Evolutionary conservation across 345 rosid species (phyloP).

Genomic region (Laguncularia racemosa): DNA sequence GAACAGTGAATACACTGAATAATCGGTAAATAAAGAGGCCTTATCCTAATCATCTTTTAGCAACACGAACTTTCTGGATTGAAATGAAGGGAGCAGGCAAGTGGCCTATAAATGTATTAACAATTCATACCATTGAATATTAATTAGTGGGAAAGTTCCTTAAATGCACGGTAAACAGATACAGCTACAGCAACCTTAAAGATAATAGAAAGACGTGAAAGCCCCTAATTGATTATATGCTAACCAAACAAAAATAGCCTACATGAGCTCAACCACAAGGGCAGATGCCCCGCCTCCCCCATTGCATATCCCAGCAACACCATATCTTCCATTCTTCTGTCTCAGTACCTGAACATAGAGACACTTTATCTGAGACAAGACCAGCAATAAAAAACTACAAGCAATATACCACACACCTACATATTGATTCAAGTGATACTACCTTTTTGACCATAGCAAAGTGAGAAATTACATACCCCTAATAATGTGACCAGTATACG

Average conservation of each 20-base stretch:
- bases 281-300: conserved; percentile 99
- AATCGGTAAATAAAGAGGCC: too few relatives aligned
- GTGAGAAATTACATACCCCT: conserved; percentile 49
- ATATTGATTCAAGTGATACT: neutral
- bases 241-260: conserved; percentile 30
- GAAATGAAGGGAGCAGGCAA: too few relatives aligned
- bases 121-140: too few relatives aligned
- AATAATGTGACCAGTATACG: conserved; percentile 80
- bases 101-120: too few relatives aligned
- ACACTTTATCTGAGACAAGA: neutral
- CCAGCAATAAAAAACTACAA: neutral
- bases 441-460: neutral
- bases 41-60: too few relatives aligned
- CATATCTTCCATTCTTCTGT: conserved; percentile 67
- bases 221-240: conserved; percentile 1
- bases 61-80: too few relatives aligned
- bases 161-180: too few relatives aligned
- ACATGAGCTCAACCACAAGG: conserved; percentile 75
- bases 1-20: too few relatives aligned
- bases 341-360: conserved; percentile 51
- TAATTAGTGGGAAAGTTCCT: too few relatives aligned
- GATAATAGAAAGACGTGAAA: too few relatives aligned
- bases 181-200: too few relatives aligned
- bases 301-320: conserved; percentile 83
- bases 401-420: too few relatives aligned